Evolutionary conservation across 306 rosid genomes (phyloP), one percentile per base, ranked within the genome.

Genomic region (Biancaea sappan): DNA sequence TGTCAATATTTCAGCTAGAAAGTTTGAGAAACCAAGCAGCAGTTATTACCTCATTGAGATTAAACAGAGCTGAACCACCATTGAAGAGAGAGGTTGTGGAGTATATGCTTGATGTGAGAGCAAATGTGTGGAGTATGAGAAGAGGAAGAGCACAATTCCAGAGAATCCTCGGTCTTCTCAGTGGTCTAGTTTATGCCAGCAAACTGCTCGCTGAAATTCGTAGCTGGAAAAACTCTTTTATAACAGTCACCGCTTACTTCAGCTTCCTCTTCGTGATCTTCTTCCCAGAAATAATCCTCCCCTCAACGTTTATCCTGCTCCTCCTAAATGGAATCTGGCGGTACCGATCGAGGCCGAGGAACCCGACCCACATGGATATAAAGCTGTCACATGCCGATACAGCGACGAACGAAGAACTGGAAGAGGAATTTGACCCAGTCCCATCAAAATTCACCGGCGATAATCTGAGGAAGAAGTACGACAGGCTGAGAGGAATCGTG

Each of bases 101-200:
- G 26, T 83, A 71, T 59, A 83, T 83, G 80, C 57, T 83, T 1
- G 87, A 86, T 21, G 78, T 50, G 50, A 71, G 80, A 7, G 75
- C 76, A 61, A 80, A 86, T n/a, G 28, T 75, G 25, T 86, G 86
- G 90, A 86, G 87, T 64, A 72, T 83, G 68, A 70, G 90, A 22
- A 86, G 78, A 61, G 79, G 86, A 5, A 83, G 60, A 69, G 82
- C 86, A 14, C 80, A 83, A 16, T 75, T 78, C 21, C 66, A 72
- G 63, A 56, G 87, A 38, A 64, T 86, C 3, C 25, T 64, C 0
- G 6, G 73, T 0, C 82, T 83, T 61, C 69, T 81, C 7, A 35
- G 34, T 21, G 54, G 78, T 37, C 31, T 78, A 1, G n/a, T 78
- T 19, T 14, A 12, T 21, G 18, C 65, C 3, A 46, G 46, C 29